phyloP scores from a whole-genome alignment of 805 yeast genomes.

The Lachancea cidri region DNA sequence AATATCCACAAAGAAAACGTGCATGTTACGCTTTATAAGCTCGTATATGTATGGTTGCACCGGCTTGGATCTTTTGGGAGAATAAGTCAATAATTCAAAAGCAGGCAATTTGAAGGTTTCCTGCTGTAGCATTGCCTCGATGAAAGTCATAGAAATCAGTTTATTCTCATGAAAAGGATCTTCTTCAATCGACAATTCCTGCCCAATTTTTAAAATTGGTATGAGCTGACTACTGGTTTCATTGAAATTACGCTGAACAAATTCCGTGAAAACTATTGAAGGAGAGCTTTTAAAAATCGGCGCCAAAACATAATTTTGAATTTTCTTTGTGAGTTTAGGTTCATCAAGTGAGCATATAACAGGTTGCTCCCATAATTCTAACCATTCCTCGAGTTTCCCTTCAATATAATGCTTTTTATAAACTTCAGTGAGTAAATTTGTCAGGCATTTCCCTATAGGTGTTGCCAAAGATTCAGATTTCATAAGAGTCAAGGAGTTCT shows the following conservation, averaged over 20 bases:
- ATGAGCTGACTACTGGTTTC: slow-evolving; percentile 37
- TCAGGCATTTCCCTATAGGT: slow-evolving; percentile 55
- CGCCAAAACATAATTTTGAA: slow-evolving; percentile 59
- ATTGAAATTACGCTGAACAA: slow-evolving; percentile 22
- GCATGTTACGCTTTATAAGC: slow-evolving; percentile 40
- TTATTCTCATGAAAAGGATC: slow-evolving; percentile 43
- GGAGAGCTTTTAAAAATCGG: slow-evolving; percentile 49
- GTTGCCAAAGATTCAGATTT: slow-evolving; percentile 57
- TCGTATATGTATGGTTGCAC: slow-evolving; percentile 44
- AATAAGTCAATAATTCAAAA: slow-evolving; percentile 54
- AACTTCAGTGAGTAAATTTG: slow-evolving; percentile 35
- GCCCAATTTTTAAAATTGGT: slow-evolving; percentile 59
- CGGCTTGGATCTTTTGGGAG: slow-evolving; percentile 57
- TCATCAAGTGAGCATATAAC: slow-evolving; percentile 35
- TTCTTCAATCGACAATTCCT: slow-evolving; percentile 47
- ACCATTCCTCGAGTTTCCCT: slow-evolving; percentile 37
- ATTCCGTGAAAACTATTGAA: slow-evolving; percentile 36
- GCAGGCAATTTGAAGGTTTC: slow-evolving; percentile 45
- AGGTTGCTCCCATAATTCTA: slow-evolving; percentile 44
- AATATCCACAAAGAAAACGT: slow-evolving; percentile 54
- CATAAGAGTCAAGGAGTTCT: slow-evolving; percentile 45
- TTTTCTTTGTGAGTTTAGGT: slow-evolving; percentile 37
- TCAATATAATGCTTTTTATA: slow-evolving; percentile 29
- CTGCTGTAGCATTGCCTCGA: slow-evolving; percentile 42
- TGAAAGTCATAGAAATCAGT: slow-evolving; percentile 31